Base-by-base conservation (phyloP, 2,329 filamentous ascomycete genomes). In the Teratosphaeriaceae sp. region DNA sequence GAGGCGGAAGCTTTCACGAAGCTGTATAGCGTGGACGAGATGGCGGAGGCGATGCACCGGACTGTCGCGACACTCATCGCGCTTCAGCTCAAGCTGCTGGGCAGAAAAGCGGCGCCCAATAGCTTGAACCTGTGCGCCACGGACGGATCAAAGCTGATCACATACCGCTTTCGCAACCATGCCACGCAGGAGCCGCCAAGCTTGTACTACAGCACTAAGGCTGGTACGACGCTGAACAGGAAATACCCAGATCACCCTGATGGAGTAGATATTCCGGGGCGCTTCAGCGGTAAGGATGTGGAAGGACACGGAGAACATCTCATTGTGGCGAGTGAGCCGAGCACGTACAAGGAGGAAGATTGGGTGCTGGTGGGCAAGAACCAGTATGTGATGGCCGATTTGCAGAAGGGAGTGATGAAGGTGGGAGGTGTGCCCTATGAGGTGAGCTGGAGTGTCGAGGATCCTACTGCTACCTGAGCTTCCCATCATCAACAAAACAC, bases 241-340 rank as follows among this genome's bases (percentile, higher is more conserved):
- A 75, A 76, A 48, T 77, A 69, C 49, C 70, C 71, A 0, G 73
- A 71, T 35, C 55, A 71, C 42, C 65, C 72, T 2, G 67, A 74
- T 44, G 65, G 65, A 3, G 50, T 47, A 3, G 55, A 67, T 8
- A 65, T 66, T 35, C 53, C 62, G 9, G 45, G 46, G n/a, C 36
- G 52, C 15, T 51, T 62, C 26, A 58, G 59, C 2, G 58, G 64
- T 1, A 60, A 58, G 35, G 63, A 60, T 1, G 59, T 62, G 15
- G 59, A 59, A 2, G 62, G 65, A 40, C 65, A 69, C 54, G 74
- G 73, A 2, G 67, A 64, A 31, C 74, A 78, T 57, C 66, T 74
- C 26, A 76, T 76, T 49, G 63, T 76, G 26, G 71, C 73, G 11
- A 72, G 68, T 49, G 74, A 78, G 59, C 74, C 74, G 11, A 73